These are phyloP conservation scores for Heritiera fomes DNA, from an alignment of 345 rosid genomes.

Conservation along the genomic window DNA sequence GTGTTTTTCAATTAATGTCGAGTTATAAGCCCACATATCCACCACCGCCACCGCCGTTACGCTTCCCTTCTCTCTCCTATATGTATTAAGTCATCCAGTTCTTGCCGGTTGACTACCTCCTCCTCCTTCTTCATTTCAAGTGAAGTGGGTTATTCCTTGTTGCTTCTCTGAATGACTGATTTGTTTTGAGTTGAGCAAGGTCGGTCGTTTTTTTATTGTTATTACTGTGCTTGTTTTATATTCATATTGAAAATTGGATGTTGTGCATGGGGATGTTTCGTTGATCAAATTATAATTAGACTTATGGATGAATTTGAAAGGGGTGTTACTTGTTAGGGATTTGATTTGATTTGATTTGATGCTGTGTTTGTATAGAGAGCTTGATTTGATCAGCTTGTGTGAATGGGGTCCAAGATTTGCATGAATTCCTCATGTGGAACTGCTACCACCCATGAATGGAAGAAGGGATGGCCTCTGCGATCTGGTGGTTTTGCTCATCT, in stretches of 20 bases:
- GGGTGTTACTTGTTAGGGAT: conserved; percentile 26
- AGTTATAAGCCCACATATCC: background rate
- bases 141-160: conserved; percentile 4
- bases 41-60: conserved; percentile 3
- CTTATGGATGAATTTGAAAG: background rate
- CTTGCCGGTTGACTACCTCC: conserved; percentile 22
- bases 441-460: conserved; percentile 61
- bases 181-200: conserved; percentile 17
- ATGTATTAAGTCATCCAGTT: background rate
- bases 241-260: background rate
- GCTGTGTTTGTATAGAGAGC: background rate
- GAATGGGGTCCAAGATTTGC: conserved; percentile 76
- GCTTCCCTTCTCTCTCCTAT: conserved; percentile 1
- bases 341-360: conserved; percentile 23
- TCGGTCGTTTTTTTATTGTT: background rate
- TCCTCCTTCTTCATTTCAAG: background rate
- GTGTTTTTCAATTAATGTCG: too few relatives aligned
- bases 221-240: background rate
- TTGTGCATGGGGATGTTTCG: conserved; percentile 19
- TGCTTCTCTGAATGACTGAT: conserved; percentile 13
- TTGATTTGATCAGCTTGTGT: conserved; percentile 12
- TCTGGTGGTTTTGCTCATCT: conserved; percentile 78
- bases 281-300: conserved; percentile 19
- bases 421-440: conserved; percentile 68
- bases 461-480: conserved; percentile 84